phyloP scores from a whole-genome alignment of 345 rosid species.

The Clausena lansium region DNA sequence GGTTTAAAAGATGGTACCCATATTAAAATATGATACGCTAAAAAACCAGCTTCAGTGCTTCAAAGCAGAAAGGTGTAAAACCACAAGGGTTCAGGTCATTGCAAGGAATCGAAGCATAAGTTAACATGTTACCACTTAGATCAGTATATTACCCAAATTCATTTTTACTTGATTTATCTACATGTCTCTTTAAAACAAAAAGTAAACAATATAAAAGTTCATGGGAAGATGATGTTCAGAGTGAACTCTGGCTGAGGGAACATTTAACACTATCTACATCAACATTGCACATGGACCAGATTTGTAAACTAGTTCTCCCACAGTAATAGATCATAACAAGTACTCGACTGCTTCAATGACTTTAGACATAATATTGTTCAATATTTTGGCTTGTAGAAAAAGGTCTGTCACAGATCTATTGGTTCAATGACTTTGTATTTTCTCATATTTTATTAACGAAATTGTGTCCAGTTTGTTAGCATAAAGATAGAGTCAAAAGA shows the following conservation, averaged over 20 bases:
- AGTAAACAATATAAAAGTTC: background rate
- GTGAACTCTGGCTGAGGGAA: background rate
- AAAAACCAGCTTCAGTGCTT: background rate
- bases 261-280: background rate
- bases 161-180: background rate
- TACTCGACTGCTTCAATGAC: background rate
- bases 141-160: background rate
- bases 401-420: background rate
- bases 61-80: background rate
- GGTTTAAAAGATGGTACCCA: background rate
- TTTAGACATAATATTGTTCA: background rate
- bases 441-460: background rate
- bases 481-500: background rate
- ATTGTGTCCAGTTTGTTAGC: background rate
- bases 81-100: background rate
- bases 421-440: background rate
- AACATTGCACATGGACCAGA: background rate
- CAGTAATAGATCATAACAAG: background rate
- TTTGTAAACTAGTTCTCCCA: background rate
- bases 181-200: background rate
- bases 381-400: background rate
- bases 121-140: background rate
- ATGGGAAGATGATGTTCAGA: background rate
- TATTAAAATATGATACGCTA: background rate
- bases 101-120: background rate